Percentiles rank a stretch among this genome's conserved stretches.
phyloP scores from a whole-genome alignment of 805 yeast genomes.

The Pichia manshurica region DNA sequence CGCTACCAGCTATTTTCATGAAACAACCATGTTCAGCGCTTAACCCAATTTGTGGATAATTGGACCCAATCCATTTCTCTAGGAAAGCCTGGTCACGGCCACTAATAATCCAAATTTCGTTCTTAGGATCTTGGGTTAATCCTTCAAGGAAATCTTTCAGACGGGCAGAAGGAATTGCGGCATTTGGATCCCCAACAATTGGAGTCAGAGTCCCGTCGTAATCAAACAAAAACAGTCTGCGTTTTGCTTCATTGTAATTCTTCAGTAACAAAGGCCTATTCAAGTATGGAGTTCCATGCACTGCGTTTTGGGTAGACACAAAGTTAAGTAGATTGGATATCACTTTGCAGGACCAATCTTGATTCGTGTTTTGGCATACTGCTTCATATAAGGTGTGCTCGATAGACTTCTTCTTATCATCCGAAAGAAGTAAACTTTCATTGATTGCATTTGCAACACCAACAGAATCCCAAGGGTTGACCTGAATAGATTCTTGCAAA shows the following conservation, averaged over 20 bases:
- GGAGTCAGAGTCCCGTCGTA: conserved; percentile 98
- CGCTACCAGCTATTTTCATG: conserved; percentile 62
- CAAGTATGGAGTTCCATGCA: conserved; percentile 72
- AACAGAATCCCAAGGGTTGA: conserved; percentile 96
- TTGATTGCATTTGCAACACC: conserved; percentile 85
- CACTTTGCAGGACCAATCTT: conserved; percentile 70
- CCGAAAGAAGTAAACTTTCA: conserved; percentile 54
- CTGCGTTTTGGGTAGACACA: conserved; percentile 33
- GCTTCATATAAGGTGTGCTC: conserved; percentile 54
- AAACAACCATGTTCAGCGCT: conserved; percentile 98
- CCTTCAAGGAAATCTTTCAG: conserved; percentile 53
- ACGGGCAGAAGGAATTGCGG: conserved; percentile 87
- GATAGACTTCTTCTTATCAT: conserved; percentile 38
- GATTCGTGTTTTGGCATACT: conserved; percentile 68
- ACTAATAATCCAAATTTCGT: conserved; percentile 90
- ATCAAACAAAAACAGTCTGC: conserved; percentile 83
- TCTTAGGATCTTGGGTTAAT: conserved; percentile 68
- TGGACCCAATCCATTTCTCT: conserved; percentile 79
- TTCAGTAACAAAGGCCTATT: conserved; percentile 61
- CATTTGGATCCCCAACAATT: conserved; percentile 94
- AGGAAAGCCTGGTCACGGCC: conserved; percentile 92
- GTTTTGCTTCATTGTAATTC: conserved; percentile 53
- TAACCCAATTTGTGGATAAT: conserved; percentile 60
- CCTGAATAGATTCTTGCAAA: conserved; percentile 65
- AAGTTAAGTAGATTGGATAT: conserved; percentile 35